Conservation (phyloP, 148 eudicot genomes). For the Camellia japonica region DNA sequence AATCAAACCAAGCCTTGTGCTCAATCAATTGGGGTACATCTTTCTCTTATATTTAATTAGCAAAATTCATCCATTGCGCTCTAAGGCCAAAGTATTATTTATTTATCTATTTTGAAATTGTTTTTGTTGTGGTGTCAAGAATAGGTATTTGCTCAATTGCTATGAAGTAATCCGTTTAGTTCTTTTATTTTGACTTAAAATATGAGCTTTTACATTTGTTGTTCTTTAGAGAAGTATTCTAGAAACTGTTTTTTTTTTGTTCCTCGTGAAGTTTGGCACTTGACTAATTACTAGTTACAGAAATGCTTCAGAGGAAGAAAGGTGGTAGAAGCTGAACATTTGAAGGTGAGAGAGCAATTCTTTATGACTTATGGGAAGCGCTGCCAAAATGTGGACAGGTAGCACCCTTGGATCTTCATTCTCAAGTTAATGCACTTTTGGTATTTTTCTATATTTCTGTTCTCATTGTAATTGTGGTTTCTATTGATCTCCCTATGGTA, state of each 20-base stretch:
- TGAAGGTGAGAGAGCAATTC: constrained; percentile 63
- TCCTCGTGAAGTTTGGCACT: constrained; percentile 9
- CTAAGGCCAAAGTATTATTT: neutral
- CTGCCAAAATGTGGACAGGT: constrained; percentile 79
- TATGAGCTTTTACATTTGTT: neutral
- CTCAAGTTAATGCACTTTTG: too few species aligned
- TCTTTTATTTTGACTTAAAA: neutral
- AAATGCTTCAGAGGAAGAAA: constrained; percentile 97
- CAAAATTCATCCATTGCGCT: neutral
- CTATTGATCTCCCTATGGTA: neutral
- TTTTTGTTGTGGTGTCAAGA: neutral
- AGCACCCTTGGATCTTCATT: neutral
- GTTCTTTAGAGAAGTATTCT: neutral
- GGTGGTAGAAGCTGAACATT: constrained; percentile 66
- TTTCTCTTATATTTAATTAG: neutral
- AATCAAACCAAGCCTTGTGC: neutral
- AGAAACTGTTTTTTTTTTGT: neutral
- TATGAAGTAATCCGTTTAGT: neutral
- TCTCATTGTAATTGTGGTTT: constrained; percentile 1
- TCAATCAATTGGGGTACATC: neutral
- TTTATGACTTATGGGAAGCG: constrained; percentile 58
- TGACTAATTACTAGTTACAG: constrained; percentile 45
- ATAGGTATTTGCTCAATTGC: neutral
- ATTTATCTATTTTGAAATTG: neutral
- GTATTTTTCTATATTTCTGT: neutral